Evolutionary conservation across 352 stramenopile genomes (phyloP).

Genomic region (Pythium vanterpoolii): DNA sequence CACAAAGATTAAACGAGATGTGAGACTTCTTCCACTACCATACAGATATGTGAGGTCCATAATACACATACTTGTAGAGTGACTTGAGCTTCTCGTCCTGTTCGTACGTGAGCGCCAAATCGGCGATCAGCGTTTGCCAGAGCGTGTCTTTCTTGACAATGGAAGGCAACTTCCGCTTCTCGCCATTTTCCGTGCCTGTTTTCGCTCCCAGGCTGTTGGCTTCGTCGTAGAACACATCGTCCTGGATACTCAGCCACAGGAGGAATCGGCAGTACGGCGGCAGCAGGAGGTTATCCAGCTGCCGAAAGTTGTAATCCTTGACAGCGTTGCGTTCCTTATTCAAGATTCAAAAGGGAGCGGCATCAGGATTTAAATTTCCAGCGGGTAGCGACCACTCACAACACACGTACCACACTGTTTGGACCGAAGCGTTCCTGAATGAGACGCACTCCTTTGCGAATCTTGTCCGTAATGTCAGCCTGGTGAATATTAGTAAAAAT

Average conservation of each 20-base stretch:
- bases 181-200: conserved; percentile 32
- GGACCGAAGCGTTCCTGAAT: conserved; percentile 83
- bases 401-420: conserved; percentile 61
- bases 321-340: conserved; percentile 73
- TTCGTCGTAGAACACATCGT: conserved; percentile 83
- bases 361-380: neutral
- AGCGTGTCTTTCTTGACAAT: conserved; percentile 82
- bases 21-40: too few species aligned
- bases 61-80: conserved; percentile 69
- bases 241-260: conserved; percentile 87
- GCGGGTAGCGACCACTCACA: conserved; percentile 16
- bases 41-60: neutral
- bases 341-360: conserved; percentile 16
- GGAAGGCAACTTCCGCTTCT: conserved; percentile 65
- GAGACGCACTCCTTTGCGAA: conserved; percentile 71
- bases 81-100: conserved; percentile 89
- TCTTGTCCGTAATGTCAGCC: conserved; percentile 56
- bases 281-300: conserved; percentile 81
- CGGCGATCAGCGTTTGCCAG: conserved; percentile 72
- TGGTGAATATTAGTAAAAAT: neutral
- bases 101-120: conserved; percentile 84
- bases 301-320: conserved; percentile 89
- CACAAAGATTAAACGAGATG: neutral
- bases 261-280: conserved; percentile 88
- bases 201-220: conserved; percentile 45